Evolutionary conservation across 2,329 filamentous ascomycete species (phyloP), one percentile per base, ranked within the genome.

Genomic region (Monilinia laxa): DNA sequence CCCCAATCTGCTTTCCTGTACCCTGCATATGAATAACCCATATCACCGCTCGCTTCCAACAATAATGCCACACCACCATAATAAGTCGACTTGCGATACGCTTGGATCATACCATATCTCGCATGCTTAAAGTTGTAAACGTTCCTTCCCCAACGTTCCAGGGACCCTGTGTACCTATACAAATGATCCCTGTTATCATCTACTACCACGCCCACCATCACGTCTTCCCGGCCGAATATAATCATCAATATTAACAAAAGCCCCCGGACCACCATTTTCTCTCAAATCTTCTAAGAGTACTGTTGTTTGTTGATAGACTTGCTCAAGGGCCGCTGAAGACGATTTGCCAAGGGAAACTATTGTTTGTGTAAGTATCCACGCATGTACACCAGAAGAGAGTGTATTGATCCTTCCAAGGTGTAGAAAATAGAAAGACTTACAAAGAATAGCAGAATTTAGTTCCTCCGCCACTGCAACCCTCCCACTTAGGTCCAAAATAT

Each of bases 341-440:
- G 92, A 94, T 79, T 96, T 96, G 60, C 95, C 95, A 3, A 97
- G 83, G 0, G 92, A 96, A 53, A 92, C 94, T 97, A 35, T 62
- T 25, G 25, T 9, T 11, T 45, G 72, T 79, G n/a, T 47, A 38
- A 60, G 20, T n/a, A 51, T 23, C 9, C 12, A 60, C 14, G 9
- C 20, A 25, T 10, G n/a, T 1, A 51, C 14, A 31, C 11, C n/a
- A 25, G 47, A 53, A 62, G 10, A 20, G 9, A 28, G 6, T 16
- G 4, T 18, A 51, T 23, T 3, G 12, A 51, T 60, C 14, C 4
- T 47, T 38, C 28, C 38, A 60, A 35, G 20, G 6, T 0, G 10
- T 16, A 59, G 25, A 6, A 11, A 58, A 58, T 35, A 16, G 53
- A 53, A 25, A 58, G 67, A 68, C 72, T 65, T 65, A 83, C 88